A percentile compares a stretch with the other conserved stretches of the same genome.
phyloP scores from a whole-genome alignment of 805 yeast species.

The Maudiozyma barnettii region DNA sequence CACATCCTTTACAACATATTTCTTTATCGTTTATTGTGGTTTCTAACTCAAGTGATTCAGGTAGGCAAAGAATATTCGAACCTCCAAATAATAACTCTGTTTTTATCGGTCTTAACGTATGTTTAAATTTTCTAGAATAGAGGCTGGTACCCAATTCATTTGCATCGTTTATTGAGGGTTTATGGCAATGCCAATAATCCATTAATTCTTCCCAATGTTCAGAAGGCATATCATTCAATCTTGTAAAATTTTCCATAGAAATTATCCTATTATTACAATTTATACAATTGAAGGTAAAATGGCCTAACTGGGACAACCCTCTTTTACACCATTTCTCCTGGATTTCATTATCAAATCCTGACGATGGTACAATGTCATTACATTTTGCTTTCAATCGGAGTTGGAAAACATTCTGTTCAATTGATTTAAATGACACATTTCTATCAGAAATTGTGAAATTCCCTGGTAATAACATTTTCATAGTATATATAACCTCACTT shows the following conservation, averaged over 20 bases:
- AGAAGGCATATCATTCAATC: constrained; percentile 62
- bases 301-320: background rate
- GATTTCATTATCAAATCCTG: background rate
- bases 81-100: constrained; percentile 23
- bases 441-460: background rate
- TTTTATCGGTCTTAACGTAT: constrained; percentile 16
- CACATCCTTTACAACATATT: constrained; percentile 9
- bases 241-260: constrained; percentile 9
- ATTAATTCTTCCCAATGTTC: constrained; percentile 90
- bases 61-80: constrained; percentile 13
- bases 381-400: constrained; percentile 7
- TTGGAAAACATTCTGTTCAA: constrained; percentile 1
- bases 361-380: background rate
- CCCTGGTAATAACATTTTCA: constrained; percentile 4
- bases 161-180: constrained; percentile 37
- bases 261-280: constrained; percentile 9
- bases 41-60: constrained; percentile 7
- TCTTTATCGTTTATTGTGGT: background rate
- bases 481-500: background rate
- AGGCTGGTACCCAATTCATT: constrained; percentile 3
- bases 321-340: constrained; percentile 3
- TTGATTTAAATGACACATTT: background rate
- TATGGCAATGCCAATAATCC: constrained; percentile 98
- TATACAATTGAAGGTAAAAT: constrained; percentile 11
- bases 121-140: constrained; percentile 11